These are phyloP conservation scores for Aurifilum marmelostoma DNA, from an alignment of 2,329 filamentous ascomycete genomes.

Conservation along the genomic window DNA sequence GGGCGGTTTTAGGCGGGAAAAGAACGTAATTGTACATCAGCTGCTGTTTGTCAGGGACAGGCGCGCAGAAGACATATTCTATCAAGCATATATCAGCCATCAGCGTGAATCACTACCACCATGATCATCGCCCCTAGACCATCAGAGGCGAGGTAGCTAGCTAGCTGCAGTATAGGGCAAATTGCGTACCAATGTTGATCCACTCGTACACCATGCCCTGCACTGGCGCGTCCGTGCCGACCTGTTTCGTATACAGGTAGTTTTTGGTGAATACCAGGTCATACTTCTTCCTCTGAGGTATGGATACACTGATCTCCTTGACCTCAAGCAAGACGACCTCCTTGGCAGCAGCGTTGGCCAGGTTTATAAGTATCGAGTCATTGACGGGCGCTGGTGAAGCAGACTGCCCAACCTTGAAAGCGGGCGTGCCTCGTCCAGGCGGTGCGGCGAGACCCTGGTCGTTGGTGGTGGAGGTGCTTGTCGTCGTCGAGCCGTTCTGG, in stretches of 20 bases:
- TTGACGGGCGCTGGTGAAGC: conserved; percentile 18
- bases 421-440: conserved; percentile 4
- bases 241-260: conserved; percentile 60
- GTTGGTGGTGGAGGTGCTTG: too few species aligned
- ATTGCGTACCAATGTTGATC: conserved; percentile 61
- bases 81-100: conserved; percentile 4
- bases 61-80: conserved; percentile 67
- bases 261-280: conserved; percentile 64
- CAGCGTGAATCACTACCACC: too few species aligned
- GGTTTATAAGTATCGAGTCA: conserved; percentile 28
- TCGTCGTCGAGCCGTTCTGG: conserved; percentile 23
- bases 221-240: conserved; percentile 55
- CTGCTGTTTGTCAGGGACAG: conserved; percentile 67
- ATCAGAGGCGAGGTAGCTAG: too few species aligned
- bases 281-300: conserved; percentile 71
- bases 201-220: conserved; percentile 61
- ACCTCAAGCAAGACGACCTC: conserved; percentile 62
- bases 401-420: conserved; percentile 15
- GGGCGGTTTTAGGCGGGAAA: conserved; percentile 57
- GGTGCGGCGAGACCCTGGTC: conserved; percentile 22
- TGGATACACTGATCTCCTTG: conserved; percentile 68
- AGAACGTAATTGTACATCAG: conserved; percentile 69
- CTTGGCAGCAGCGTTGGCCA: conserved; percentile 43
- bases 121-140: neutral
- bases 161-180: conserved; percentile 7